Percentiles rank a stretch among this genome's conserved stretches.
Conservation (phyloP, 2,329 filamentous ascomycete species). For the Scortechinia acanthostroma region DNA sequence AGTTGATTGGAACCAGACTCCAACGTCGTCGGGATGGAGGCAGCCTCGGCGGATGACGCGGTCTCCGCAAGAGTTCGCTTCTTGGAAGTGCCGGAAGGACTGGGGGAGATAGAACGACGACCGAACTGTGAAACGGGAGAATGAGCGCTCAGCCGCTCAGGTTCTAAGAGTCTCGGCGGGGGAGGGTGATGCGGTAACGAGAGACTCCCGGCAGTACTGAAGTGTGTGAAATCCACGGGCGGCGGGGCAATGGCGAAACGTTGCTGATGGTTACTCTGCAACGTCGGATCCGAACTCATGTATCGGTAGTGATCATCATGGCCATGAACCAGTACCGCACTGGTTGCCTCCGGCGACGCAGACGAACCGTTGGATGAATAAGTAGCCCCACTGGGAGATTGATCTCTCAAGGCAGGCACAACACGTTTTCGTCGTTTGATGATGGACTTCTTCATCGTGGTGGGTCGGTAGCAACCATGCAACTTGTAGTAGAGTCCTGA, state of each 20-base stretch:
- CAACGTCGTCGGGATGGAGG: neutral
- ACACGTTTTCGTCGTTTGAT: slow-evolving; percentile 95
- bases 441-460: slow-evolving; percentile 97
- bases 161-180: neutral
- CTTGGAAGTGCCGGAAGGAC: neutral
- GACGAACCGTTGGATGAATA: slow-evolving; percentile 37
- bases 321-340: neutral
- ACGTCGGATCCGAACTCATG: neutral
- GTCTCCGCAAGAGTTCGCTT: neutral
- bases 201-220: neutral
- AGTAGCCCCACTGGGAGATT: slow-evolving; percentile 26
- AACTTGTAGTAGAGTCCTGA: slow-evolving; percentile 91
- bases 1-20: neutral
- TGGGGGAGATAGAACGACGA: neutral
- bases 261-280: neutral
- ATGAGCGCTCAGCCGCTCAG: neutral
- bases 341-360: slow-evolving; percentile 17
- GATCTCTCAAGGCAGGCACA: slow-evolving; percentile 65
- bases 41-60: neutral
- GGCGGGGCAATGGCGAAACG: neutral
- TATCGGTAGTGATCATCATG: neutral
- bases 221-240: neutral
- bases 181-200: neutral
- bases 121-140: neutral
- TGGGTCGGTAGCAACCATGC: slow-evolving; percentile 84